Base-by-base conservation (phyloP, 2,329 filamentous ascomycete species). In the Penicillium sp. region DNA sequence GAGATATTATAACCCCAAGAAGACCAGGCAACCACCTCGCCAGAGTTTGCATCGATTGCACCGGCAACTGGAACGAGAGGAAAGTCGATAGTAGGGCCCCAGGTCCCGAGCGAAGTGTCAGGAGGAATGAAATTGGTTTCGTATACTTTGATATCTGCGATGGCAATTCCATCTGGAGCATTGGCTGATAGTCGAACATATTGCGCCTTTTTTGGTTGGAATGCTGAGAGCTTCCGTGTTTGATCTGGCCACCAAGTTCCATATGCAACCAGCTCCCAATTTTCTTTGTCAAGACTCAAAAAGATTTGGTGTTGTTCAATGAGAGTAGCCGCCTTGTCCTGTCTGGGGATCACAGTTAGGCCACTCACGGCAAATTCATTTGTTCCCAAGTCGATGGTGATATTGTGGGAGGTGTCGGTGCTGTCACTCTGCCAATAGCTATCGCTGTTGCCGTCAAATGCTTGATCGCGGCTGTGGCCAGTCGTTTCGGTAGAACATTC, bases 1-100 rank as follows among this genome's bases (percentile, higher is more conserved):
- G 58, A 63, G 43, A 50, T 57, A 38, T 63, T 57, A 34, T 58
- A 43, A 1, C 53, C 40, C 59, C 59, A 62, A 13, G 61, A 53
- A 16, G 61, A 63, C 61, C 61, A 63, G 31, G 50, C 51, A 42
- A 57, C 57, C 46, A 55, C 38, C 10, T 55, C 38, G 4, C 49
- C 49, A 29, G 48, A 38, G 10, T 51, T 56, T 27, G 21, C 45
- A 47, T 34, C 45, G 21, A 47, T 45, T 10, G 54, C 54, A 4
- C 43, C 49, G 14, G 43, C 44, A 1, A 44, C 54, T 14, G 54
- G 43, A 5, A 44, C 49, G 27, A 56, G 38, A 13, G 54, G 54
- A 14, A 56, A 18, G 21, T 56, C 49, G 18, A 56, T 45, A 6
- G 54, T 56, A 10, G 54, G 40, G 22, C 49, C 49, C 54, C 54